Conservation (phyloP, 176 grass and related monocot species). For the Aegilops sharonensis region DNA sequence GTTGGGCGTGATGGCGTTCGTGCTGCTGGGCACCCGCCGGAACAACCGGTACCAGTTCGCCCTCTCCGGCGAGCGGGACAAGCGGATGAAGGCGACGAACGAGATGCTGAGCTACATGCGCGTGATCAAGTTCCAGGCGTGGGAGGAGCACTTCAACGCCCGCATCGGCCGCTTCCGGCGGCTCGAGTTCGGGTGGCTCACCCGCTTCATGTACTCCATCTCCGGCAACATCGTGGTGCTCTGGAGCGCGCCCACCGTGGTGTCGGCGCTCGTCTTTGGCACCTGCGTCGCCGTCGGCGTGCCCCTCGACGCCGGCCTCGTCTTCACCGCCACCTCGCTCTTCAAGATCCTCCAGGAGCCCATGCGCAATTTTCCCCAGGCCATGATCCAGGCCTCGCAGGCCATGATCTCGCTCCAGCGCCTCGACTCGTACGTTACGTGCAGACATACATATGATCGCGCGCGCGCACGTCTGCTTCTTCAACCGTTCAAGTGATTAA, state of each 20-base stretch:
- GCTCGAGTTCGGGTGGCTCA: conserved; percentile 75
- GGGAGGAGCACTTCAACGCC: conserved; percentile 76
- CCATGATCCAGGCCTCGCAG: conserved; percentile 90
- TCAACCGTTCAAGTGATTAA: no score
- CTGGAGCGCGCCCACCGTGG: conserved; percentile 72
- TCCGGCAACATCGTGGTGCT: conserved; percentile 78
- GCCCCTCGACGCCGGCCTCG: conserved; percentile 71
- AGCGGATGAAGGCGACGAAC: conserved; percentile 96
- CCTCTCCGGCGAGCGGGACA: conserved; percentile 80
- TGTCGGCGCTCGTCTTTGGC: conserved; percentile 71
- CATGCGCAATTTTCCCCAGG: conserved; percentile 91
- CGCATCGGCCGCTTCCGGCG: conserved; percentile 65
- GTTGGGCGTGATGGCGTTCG: conserved; percentile 55
- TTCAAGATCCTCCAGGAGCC: conserved; percentile 96
- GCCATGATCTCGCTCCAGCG: conserved; percentile 79
- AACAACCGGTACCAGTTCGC: conserved; percentile 92
- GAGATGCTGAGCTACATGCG: conserved; percentile 98
- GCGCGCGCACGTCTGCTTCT: not conserved
- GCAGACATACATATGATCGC: not conserved
- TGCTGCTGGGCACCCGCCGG: conserved; percentile 59
- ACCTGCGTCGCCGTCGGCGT: conserved; percentile 52
- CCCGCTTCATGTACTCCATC: conserved; percentile 93
- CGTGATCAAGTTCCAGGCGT: conserved; percentile 98
- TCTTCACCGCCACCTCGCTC: conserved; percentile 87
- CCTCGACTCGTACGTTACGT: conserved; percentile 34